These are phyloP conservation scores for Colletotrichum incanum DNA, from an alignment of 2,329 filamentous ascomycete genomes.

Conservation along the genomic window DNA sequence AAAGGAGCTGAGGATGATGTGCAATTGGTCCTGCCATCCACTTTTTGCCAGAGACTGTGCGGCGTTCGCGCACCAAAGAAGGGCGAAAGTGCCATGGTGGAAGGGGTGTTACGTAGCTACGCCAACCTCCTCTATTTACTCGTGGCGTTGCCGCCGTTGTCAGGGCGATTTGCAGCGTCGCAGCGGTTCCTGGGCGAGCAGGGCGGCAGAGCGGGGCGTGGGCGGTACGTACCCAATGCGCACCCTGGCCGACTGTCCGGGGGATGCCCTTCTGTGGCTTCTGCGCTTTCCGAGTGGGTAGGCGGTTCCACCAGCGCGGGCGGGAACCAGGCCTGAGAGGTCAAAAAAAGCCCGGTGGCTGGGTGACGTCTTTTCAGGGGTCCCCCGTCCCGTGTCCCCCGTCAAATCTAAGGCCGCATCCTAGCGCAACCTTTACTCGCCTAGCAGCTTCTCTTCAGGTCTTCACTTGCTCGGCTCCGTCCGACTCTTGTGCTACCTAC, in stretches of 20 bases:
- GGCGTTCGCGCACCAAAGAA: slow-evolving; percentile 12
- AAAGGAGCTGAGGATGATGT: slow-evolving; percentile 16
- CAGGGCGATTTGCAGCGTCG: slow-evolving; percentile 43
- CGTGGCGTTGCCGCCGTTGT: slow-evolving; percentile 39
- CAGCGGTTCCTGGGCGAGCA: slow-evolving; percentile 41
- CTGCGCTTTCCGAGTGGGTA: slow-evolving; percentile 19
- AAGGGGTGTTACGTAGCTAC: slow-evolving; percentile 42
- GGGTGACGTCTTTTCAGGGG: slow-evolving; percentile 44
- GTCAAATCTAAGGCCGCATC: slow-evolving; percentile 18
- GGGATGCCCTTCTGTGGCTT: slow-evolving; percentile 20
- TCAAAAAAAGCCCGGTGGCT: slow-evolving; percentile 42
- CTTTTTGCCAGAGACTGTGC: slow-evolving; percentile 33
- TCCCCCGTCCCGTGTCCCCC: slow-evolving; percentile 27
- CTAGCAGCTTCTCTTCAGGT: slow-evolving; percentile 15
- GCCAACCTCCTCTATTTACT: slow-evolving; percentile 45
- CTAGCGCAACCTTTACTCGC: slow-evolving; percentile 13
- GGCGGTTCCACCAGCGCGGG: slow-evolving; percentile 14
- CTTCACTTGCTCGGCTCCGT: not conserved
- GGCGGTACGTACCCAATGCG: not conserved
- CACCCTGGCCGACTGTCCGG: not conserved
- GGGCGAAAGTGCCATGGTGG: slow-evolving; percentile 18
- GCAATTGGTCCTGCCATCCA: slow-evolving; percentile 44
- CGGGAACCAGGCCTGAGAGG: slow-evolving; percentile 15
- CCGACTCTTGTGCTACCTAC: not conserved
- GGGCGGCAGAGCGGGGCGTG: slow-evolving; percentile 19